A percentile compares a stretch with the other conserved stretches of the same genome.
These are phyloP conservation scores for Truncatella angustata DNA, from an alignment of 2,329 filamentous ascomycete genomes.

Conservation along the genomic window DNA sequence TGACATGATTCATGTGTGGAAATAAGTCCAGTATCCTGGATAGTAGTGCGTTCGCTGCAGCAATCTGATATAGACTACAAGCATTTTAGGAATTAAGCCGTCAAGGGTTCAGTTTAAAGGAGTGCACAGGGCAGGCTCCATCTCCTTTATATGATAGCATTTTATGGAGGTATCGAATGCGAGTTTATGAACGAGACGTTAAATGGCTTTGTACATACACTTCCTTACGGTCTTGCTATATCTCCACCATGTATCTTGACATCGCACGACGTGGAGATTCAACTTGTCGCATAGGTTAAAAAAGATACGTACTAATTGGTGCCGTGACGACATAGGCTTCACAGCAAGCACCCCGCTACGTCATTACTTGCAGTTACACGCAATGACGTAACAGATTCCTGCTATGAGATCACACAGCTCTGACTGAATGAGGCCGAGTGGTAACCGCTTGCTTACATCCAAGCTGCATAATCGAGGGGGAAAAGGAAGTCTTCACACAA, in stretches of 20 bases:
- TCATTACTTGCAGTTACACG: conserved; percentile 2
- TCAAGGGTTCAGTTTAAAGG: background rate
- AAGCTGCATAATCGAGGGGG: background rate
- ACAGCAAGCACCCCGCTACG: conserved; percentile 1
- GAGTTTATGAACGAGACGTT: conserved; percentile 1
- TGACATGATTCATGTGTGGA: too few species aligned
- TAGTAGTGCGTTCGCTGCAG: background rate
- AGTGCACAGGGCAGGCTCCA: background rate
- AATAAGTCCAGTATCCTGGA: too few species aligned
- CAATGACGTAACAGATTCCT: background rate
- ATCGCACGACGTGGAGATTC: background rate
- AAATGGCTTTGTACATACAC: background rate
- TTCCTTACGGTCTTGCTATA: conserved; percentile 2
- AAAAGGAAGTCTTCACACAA: background rate
- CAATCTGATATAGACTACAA: background rate
- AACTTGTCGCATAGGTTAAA: conserved; percentile 1
- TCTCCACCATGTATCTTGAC: conserved; percentile 7
- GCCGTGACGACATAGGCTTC: conserved; percentile 9
- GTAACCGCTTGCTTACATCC: background rate
- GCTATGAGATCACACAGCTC: too few species aligned
- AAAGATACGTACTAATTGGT: conserved; percentile 1
- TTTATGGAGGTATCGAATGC: conserved; percentile 7
- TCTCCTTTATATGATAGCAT: conserved; percentile 1
- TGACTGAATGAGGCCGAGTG: background rate
- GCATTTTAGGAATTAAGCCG: background rate